Base-by-base conservation (phyloP, 2,329 filamentous ascomycete genomes). In the Aspergillus sp. region DNA sequence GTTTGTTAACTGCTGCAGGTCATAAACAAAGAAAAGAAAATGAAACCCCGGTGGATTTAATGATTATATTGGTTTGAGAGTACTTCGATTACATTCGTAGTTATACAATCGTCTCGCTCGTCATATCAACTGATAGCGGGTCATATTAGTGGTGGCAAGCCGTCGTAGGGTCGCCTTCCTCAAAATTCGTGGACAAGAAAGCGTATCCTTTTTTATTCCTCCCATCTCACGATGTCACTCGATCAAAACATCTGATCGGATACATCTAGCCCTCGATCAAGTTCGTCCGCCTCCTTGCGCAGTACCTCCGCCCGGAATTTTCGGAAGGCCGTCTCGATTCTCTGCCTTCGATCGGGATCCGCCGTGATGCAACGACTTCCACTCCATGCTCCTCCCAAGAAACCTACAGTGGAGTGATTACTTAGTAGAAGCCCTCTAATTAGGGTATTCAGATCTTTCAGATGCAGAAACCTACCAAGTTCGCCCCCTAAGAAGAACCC, bases 401-500 rank as follows among this genome's bases (percentile, higher is more conserved):
- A 75, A 0, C 88, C 87, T 67, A 49, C 2, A 50, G 1, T 0
- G 41, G 25, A 6, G 47, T 8, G 19, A 30, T 19, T 19, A 36
- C 30, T n/a, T 43, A 10, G 1, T 32, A 13, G 28, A 19, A 13
- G 17, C 28, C 28, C 10, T 10, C 28, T 12, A 30, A 12, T 2
- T 5, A 15, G 10, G 12, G 2, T 36, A 5, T 13, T 36, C 4
- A 6, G 5, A 13, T 5, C 12, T 5, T 36, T 12, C 32, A 36
- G 32, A 12, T 13, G 32, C 4, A 36, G 1, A 3, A 51, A 36
- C 65, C 43, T 68, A 71, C 72, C 73, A 12, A 82, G 74, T 75
- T 90, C 88, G 7, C 88, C 87, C 7, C 87, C 87, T 5, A 90
- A 64, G 62, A 90, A 86, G 5, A 89, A 70, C 0, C 87, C 87